Conservation (phyloP, 805 yeast genomes). For the Pichia scutulata region DNA sequence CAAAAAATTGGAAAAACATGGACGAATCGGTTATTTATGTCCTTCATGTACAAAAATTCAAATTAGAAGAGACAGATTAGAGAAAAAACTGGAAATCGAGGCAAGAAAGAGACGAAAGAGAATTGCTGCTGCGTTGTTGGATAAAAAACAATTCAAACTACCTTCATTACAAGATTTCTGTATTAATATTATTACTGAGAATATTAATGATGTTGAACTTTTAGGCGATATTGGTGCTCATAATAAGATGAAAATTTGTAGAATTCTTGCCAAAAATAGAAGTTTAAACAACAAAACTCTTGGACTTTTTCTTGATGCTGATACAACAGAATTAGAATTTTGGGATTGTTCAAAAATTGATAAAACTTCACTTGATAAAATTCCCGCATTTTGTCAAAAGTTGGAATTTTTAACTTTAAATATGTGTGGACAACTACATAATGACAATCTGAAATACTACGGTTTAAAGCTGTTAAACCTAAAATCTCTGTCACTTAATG, state of each 20-base stretch:
- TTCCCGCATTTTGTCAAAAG: constrained; percentile 75
- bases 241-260: constrained; percentile 64
- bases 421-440: constrained; percentile 92
- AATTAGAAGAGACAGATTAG: constrained; percentile 35
- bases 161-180: constrained; percentile 81
- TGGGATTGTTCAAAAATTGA: constrained; percentile 90
- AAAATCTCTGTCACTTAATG: constrained; percentile 60
- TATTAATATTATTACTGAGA: constrained; percentile 54
- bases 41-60: constrained; percentile 46
- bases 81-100: constrained; percentile 46
- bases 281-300: constrained; percentile 68
- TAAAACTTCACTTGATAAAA: constrained; percentile 52
- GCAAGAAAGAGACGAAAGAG: constrained; percentile 71
- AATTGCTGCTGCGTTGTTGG: constrained; percentile 77
- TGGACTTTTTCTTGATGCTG: constrained; percentile 61
- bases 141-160: constrained; percentile 52
- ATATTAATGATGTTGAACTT: constrained; percentile 68
- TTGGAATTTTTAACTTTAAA: constrained; percentile 57
- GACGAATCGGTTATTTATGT: constrained; percentile 59
- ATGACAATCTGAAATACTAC: constrained; percentile 61
- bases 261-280: constrained; percentile 75
- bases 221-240: constrained; percentile 72
- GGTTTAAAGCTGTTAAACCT: constrained; percentile 51
- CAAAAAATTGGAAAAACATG: constrained; percentile 36
- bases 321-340: constrained; percentile 51